phyloP scores from a whole-genome alignment of 495 filamentous ascomycete species.

The Aspergillus heteromorphus region DNA sequence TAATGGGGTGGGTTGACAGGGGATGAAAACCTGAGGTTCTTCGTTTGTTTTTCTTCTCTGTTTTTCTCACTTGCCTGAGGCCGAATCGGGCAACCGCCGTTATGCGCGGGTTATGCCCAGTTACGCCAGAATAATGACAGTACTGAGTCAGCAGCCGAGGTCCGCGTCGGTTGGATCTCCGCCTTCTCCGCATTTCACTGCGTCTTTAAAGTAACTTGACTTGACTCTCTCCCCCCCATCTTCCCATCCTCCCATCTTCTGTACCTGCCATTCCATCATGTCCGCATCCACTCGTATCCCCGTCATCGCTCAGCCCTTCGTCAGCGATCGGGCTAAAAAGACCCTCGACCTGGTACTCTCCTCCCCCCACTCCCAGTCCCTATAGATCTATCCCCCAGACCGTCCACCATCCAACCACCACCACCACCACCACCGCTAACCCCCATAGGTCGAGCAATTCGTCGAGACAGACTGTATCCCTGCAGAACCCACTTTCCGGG shows the following conservation, averaged over 20 bases:
- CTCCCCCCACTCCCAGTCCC: not conserved
- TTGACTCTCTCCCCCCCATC: slow-evolving; percentile 13
- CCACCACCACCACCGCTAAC: slow-evolving; percentile 16
- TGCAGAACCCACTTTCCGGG: slow-evolving; percentile 70
- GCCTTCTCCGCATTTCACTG: slow-evolving; percentile 13
- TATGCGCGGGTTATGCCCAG: slow-evolving; percentile 7
- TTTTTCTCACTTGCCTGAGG: slow-evolving; percentile 18
- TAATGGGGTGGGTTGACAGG: too few relatives aligned
- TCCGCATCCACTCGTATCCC: slow-evolving; percentile 59
- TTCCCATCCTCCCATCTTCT: not conserved
- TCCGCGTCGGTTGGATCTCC: slow-evolving; percentile 16
- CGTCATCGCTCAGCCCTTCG: slow-evolving; percentile 57
- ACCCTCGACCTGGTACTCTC: slow-evolving; percentile 56
- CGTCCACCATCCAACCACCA: not conserved
- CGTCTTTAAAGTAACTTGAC: slow-evolving; percentile 8
- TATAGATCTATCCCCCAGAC: not conserved
- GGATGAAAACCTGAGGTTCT: not conserved
- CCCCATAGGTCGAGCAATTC: slow-evolving; percentile 74
- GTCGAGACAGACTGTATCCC: slow-evolving; percentile 95
- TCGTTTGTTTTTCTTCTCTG: slow-evolving; percentile 15
- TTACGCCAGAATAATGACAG: too few relatives aligned
- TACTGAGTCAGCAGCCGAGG: slow-evolving; percentile 10
- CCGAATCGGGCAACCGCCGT: too few relatives aligned
- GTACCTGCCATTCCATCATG: slow-evolving; percentile 35
- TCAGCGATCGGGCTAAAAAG: slow-evolving; percentile 78